Conservation (phyloP, 257 asterid genomes). For the Lantana camara region DNA sequence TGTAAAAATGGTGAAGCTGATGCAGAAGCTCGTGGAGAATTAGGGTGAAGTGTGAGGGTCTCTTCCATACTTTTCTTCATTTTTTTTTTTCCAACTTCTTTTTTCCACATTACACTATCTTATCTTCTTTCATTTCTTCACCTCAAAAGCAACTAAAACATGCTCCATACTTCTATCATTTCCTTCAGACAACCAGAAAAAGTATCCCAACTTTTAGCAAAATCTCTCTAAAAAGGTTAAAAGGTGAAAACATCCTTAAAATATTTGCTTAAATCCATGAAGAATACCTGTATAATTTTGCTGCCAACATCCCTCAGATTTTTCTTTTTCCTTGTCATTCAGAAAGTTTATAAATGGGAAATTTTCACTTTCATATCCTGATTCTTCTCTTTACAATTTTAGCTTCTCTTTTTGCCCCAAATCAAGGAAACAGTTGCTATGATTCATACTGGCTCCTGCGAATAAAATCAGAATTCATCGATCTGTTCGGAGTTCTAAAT, state of each 20-base stretch:
- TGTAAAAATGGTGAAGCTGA: too few relatives aligned
- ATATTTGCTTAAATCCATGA: slow-evolving; percentile 14
- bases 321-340: slow-evolving; percentile 18
- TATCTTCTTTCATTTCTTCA: slow-evolving; percentile 50
- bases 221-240: slow-evolving; percentile 30
- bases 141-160: slow-evolving; percentile 41
- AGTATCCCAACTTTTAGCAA: slow-evolving; percentile 35
- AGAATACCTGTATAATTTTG: slow-evolving; percentile 14
- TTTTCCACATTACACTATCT: slow-evolving; percentile 36
- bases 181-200: slow-evolving; percentile 32
- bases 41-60: too few relatives aligned
- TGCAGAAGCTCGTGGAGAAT: too few relatives aligned
- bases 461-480: slow-evolving; percentile 63
- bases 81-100: too few relatives aligned
- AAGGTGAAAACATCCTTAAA: slow-evolving; percentile 31
- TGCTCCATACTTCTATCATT: slow-evolving; percentile 48
- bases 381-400: slow-evolving; percentile 45
- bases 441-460: slow-evolving; percentile 56
- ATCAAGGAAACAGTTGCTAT: slow-evolving; percentile 37
- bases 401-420: slow-evolving; percentile 26
- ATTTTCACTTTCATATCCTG: slow-evolving; percentile 36
- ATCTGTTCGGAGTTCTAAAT: slow-evolving; percentile 56
- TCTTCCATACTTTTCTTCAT: slow-evolving; percentile 30
- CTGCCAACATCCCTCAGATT: background rate
- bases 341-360: slow-evolving; percentile 40